These are phyloP conservation scores for Bolboschoenoplectus hybrid DNA, from an alignment of 202 grass and related monocot species.

Conservation along the genomic window DNA sequence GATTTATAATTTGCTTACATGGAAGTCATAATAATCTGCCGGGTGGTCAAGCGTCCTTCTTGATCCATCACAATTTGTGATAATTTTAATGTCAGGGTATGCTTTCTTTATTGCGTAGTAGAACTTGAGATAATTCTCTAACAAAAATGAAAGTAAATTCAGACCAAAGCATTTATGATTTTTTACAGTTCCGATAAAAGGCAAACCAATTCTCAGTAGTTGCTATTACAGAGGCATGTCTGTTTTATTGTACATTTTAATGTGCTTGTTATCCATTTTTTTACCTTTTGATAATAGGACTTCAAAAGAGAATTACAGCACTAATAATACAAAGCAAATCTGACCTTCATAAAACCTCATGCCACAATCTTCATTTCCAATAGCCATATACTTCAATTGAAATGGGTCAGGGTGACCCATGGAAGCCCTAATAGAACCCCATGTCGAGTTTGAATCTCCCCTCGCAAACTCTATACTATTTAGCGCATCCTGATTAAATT, in stretches of 20 bases:
- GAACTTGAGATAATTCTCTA: conserved; percentile 87
- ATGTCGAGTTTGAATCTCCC: conserved; percentile 62
- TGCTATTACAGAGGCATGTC: background rate
- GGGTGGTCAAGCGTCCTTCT: conserved; percentile 67
- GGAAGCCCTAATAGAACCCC: conserved; percentile 75
- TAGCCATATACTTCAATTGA: conserved; percentile 80
- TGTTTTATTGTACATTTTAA: background rate
- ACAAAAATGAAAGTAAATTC: conserved; percentile 30
- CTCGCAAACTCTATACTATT: conserved; percentile 91
- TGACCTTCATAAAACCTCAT: conserved; percentile 84
- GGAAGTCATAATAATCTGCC: conserved; percentile 90
- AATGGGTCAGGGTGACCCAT: conserved; percentile 89
- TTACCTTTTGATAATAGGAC: conserved; percentile 18
- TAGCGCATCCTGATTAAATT: conserved; percentile 66
- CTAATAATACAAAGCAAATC: conserved; percentile 27
- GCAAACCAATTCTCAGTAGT: conserved; percentile 12
- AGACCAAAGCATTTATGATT: conserved; percentile 13
- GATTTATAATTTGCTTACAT: conserved; percentile 53
- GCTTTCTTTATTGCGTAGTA: conserved; percentile 81
- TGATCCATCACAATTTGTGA: conserved; percentile 83
- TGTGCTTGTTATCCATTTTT: background rate
- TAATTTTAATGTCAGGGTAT: conserved; percentile 75
- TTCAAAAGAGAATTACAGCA: conserved; percentile 23
- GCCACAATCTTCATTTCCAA: conserved; percentile 92
- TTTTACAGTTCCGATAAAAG: conserved; percentile 15